Evolutionary conservation across 148 eudicot genomes (phyloP), one percentile per base, ranked within the genome.

Genomic region (Euryodendron excelsum): DNA sequence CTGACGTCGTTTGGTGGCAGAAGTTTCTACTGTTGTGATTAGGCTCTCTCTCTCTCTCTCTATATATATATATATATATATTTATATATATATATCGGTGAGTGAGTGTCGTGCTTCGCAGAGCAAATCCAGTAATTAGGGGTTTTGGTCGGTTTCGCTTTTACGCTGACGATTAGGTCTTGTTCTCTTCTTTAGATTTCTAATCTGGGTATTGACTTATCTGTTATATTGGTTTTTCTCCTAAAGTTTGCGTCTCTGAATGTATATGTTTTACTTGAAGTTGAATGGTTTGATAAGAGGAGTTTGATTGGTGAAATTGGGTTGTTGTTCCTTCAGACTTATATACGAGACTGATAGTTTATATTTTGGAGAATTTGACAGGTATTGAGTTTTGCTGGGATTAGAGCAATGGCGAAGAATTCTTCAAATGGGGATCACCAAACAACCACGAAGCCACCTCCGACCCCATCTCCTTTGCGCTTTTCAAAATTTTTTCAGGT

Each of bases 401-500:
- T 73, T 72, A 80, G 55, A 80, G 70, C 78, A 74, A 91, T 91
- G 92, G 89, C 92, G 44, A 84, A 44, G 17, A 81, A 79, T 75
- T 73, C 68, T 63, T 72, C 90, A 44, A 85, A 87, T 60, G 91
- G 90, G 31, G 89, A 82, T 41, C 79, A 86, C 80, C 82, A 84
- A 45, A 64, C 86, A 59, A 80, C 80, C n/a, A 78, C 80, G 17
- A 93, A 93, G 80, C 81, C 90, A 39, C 97, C 97, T 82, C 97
- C 97, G 18, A 64, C 90, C 20, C 97, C 97, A 39, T 93, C 97
- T 50, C 97, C 97, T 20, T 81, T 93, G 87, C 89, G 97, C 52
- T 89, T 81, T 78, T 86, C 97, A n/a, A 93, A 86, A 80, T 93
- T 87, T 80, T 93, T 61, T 80, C 91, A 90, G 97, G 97, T 92